Evolutionary conservation across 2,329 filamentous ascomycete species (phyloP), one percentile per base, ranked within the genome.

Genomic region (Biscogniauxia sp.): DNA sequence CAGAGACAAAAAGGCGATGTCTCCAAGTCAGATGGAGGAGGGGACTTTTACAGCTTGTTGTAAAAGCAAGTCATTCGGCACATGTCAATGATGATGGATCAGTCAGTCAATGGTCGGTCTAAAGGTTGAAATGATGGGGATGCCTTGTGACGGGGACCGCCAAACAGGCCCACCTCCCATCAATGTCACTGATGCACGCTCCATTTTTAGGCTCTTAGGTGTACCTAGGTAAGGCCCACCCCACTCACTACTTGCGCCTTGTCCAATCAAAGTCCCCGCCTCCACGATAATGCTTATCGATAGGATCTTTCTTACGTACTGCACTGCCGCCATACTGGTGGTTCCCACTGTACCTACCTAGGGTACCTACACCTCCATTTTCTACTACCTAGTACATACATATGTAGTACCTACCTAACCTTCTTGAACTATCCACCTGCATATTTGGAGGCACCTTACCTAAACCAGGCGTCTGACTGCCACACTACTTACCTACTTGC

Each of bases 11-110:
- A 58, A 62, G 55, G 56, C 53, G 56, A 45, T 19, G 53, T 45
- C 25, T 37, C 19, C n/a, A 37, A 41, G 25, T 41, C 25, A 54
- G 25, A 54, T 60, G 45, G 45, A 51, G 53, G 45, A 53, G 53
- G 51, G 45, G 57, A 61, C 51, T 32, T 32, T n/a, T 26, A 55
- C 23, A 53, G 58, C 54, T 57, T 17, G 56, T 54, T 54, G 60
- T 56, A 55, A 55, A 45, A 56, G 58, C 61, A 63, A 56, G 67
- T 68, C 64, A 67, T 54, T 58, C 23, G 65, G 62, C 59, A 60
- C 54, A 53, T 58, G 58, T 56, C 41, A 54, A 61, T 56, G 56
- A 53, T 28, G 19, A 28, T 57, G 37, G 19, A n/a, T 37, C 45
- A 53, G 53, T 37, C 45, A 53, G 53, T 23, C 20, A 54, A 52